Percentiles rank a stretch among this genome's conserved stretches.
These are phyloP conservation scores for Castanospermum australe DNA, from an alignment of 306 rosid genomes.

Conservation along the genomic window DNA sequence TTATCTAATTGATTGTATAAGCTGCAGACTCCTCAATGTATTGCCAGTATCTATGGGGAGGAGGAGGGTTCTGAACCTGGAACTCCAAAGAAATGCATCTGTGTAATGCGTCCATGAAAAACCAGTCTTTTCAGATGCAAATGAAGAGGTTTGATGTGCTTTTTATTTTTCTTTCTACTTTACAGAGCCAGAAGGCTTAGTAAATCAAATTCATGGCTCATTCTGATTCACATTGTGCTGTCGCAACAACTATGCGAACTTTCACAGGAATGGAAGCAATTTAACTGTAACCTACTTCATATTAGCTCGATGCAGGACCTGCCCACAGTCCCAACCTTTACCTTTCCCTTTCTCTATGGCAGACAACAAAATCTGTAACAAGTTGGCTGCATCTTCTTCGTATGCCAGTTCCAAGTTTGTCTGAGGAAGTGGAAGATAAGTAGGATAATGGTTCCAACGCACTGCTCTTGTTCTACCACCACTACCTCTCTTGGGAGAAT, in stretches of 20 bases:
- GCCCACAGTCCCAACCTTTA: constrained; percentile 69
- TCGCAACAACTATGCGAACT: not conserved
- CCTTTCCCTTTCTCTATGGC: constrained; percentile 61
- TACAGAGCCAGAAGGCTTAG: not conserved
- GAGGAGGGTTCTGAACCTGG: too few relatives aligned
- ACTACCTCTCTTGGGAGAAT: constrained; percentile 45
- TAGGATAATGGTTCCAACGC: constrained; percentile 63
- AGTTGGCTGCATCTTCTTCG: constrained; percentile 60
- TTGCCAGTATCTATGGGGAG: not conserved
- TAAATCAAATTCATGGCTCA: not conserved
- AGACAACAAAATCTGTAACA: constrained; percentile 55
- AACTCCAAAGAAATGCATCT: not conserved
- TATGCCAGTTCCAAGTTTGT: constrained; percentile 66
- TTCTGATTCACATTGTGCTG: not conserved
- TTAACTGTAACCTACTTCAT: constrained; percentile 36
- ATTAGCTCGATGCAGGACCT: constrained; percentile 68
- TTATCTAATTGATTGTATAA: not conserved
- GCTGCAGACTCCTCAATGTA: not conserved
- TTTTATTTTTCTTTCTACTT: not conserved
- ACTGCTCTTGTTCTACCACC: constrained; percentile 45
- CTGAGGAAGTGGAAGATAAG: constrained; percentile 76
- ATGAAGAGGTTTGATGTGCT: not conserved
- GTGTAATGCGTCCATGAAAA: not conserved
- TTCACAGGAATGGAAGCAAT: not conserved
- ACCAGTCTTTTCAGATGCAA: not conserved